Base-by-base conservation (phyloP, 2,329 filamentous ascomycete species). In the Pyricularia grisea region DNA sequence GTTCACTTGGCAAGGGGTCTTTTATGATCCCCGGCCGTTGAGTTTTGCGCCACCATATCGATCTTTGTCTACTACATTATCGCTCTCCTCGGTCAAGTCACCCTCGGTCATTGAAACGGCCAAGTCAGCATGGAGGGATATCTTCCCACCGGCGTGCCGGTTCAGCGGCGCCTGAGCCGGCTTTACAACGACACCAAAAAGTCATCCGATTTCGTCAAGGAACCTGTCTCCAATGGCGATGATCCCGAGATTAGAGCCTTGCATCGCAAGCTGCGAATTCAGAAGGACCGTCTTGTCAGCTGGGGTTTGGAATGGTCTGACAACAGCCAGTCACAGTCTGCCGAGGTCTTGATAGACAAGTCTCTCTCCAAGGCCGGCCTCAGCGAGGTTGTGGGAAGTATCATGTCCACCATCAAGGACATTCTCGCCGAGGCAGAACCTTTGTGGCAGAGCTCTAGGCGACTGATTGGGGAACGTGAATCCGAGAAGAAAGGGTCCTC, bases 291-390 rank as follows among this genome's bases (percentile, higher is more conserved):
- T 20, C 82, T 94, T 65, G 88, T 92, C 70, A 90, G 88, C 70
- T 94, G 92, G 92, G 92, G 91, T 0, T 81, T 93, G 68, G 90
- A 93, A 77, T 94, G 92, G 92, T 91, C 88, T 69, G 91, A 93
- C 76, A 88, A 89, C 20, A 85, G 83, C 72, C 85, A 89, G 74
- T 84, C 88, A 70, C 85, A 89, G 75, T 76, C 76, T 17, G 74
- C 76, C 70, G 77, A 78, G 72, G 86, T 87, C 74, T 88, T 92
- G 77, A 93, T 94, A 71, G 88, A 90, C 74, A 87, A 89, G 74
- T 87, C 87, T 17, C 81, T 90, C 10, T 91, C 90, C 74, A 89
- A 90, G 76, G 89, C 90, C 68, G 92, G 91, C 27, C 80, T 94
- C 69, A 91, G 89, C 70, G 91, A 93, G 76, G 87, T 92, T 1